Evolutionary conservation across 139 green algal genomes (phyloP), one percentile per base, ranked within the genome.

Genomic region (Pseudopediastrum boryanum): DNA sequence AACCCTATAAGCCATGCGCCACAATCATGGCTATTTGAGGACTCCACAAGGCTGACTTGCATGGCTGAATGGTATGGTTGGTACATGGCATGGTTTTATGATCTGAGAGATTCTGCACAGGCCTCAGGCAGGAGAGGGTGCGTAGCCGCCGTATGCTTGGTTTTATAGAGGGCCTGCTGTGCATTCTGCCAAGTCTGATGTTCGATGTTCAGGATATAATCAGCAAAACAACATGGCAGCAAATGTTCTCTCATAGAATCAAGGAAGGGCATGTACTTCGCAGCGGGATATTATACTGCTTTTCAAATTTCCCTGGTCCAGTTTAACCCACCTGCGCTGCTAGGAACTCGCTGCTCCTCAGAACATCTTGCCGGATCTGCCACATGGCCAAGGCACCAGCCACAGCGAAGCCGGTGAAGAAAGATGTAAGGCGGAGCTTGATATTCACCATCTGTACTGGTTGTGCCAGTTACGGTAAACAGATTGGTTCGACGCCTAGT

Each of bases 301-400:
- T 16, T 16, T 58, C 48, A 58, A n/a, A 64, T 64, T n/a, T n/a
- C n/a, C n/a, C n/a, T n/a, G n/a, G n/a, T n/a, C n/a, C n/a, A n/a
- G n/a, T n/a, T n/a, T n/a, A 7, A 36, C 54, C 31, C 42, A 83
- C 77, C 77, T 83, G 77, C 31, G 19, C 56, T 8, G 66, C 54
- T 54, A 83, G 67, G 41, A 71, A 76, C 42, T 77, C 41, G 21
- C 31, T 76, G 65, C 77, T 56, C 19, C 23, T 56, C 7, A 44
- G 70, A 6, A 83, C 62, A 43, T 83, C 77, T 9, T 77, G 68
- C 12, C 61, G 77, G 21, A 83, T 39, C 54, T 83, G 77, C 29
- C 71, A 83, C 21, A 83, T 68, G 0, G 78, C 48, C 19, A 61
- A 56, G 10, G 43, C 78, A 5, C 54, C 69, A 46, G 78, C 78